Evolutionary conservation across 805 yeast genomes (phyloP).

Genomic region (Candida ortonii): DNA sequence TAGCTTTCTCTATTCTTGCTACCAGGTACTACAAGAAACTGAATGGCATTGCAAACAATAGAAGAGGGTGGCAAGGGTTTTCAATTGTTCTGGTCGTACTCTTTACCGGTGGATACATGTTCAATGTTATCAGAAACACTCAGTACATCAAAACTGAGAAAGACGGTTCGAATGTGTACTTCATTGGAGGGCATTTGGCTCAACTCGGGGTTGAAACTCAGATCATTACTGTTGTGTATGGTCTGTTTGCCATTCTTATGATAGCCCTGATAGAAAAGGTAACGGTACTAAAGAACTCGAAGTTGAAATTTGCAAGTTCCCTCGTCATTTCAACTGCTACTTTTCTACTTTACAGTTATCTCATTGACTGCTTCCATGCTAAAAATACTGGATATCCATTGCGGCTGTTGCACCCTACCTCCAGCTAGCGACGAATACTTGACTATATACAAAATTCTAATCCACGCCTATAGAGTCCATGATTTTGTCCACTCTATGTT

Average conservation of each 20-base stretch:
- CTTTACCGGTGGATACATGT: slow-evolving; percentile 91
- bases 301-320: slow-evolving; percentile 49
- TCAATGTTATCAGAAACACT: slow-evolving; percentile 74
- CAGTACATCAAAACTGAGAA: slow-evolving; percentile 52
- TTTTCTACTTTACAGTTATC: slow-evolving; percentile 58
- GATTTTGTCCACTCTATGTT: slow-evolving; percentile 33
- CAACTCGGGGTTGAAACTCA: slow-evolving; percentile 92
- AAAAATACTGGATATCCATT: slow-evolving; percentile 81
- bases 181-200: slow-evolving; percentile 59
- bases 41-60: slow-evolving; percentile 42
- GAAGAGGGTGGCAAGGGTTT: slow-evolving; percentile 68
- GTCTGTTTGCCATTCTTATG: slow-evolving; percentile 57
- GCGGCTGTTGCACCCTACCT: slow-evolving; percentile 38
- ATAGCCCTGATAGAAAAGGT: slow-evolving; percentile 58
- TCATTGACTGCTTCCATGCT: slow-evolving; percentile 61
- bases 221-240: slow-evolving; percentile 71
- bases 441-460: slow-evolving; percentile 2
- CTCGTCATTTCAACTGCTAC: slow-evolving; percentile 42
- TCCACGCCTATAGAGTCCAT: slow-evolving; percentile 14
- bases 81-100: slow-evolving; percentile 63
- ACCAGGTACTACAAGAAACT: slow-evolving; percentile 36
- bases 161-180: slow-evolving; percentile 38
- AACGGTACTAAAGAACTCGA: slow-evolving; percentile 45
- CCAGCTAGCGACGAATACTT: too few species aligned
- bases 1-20: slow-evolving; percentile 32